These are phyloP conservation scores for Aspergillus ruber DNA, from an alignment of 2,329 filamentous ascomycete species.

Conservation along the genomic window DNA sequence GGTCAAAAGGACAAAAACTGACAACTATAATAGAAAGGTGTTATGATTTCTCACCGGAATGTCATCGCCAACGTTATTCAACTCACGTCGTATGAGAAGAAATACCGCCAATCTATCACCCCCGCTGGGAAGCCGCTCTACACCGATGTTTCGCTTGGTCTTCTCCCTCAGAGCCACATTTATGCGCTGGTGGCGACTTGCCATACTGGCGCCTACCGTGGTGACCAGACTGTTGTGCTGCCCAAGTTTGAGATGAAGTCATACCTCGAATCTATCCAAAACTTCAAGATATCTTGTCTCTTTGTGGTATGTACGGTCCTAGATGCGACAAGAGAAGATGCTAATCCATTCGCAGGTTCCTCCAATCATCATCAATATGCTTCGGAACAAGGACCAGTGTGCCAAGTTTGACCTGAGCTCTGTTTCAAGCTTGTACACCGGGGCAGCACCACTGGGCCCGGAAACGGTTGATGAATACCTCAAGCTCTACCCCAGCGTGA, in stretches of 20 bases:
- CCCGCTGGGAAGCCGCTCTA: constrained; percentile 41
- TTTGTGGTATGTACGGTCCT: constrained; percentile 50
- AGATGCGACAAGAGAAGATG: neutral
- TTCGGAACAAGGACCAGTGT: constrained; percentile 56
- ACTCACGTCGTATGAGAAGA: constrained; percentile 47
- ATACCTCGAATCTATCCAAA: constrained; percentile 59
- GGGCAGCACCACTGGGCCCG: constrained; percentile 69
- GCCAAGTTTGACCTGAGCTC: constrained; percentile 66
- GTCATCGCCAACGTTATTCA: constrained; percentile 72
- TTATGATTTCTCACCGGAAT: constrained; percentile 74
- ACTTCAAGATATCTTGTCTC: constrained; percentile 61
- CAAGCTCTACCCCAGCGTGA: constrained; percentile 57
- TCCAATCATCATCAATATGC: constrained; percentile 72
- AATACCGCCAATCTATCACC: constrained; percentile 18
- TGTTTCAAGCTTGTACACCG: constrained; percentile 61
- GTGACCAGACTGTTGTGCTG: constrained; percentile 66
- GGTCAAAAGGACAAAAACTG: constrained; percentile 1
- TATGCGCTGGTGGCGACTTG: constrained; percentile 69
- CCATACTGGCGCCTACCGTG: constrained; percentile 60
- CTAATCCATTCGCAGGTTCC: constrained; percentile 51
- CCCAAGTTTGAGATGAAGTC: constrained; percentile 65
- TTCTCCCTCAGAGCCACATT: constrained; percentile 78
- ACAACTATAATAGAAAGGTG: constrained; percentile 57
- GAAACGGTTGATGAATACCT: constrained; percentile 63
- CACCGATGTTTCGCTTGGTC: constrained; percentile 54